Conservation (phyloP, 2,329 filamentous ascomycete species). For the Phoma sp. region DNA sequence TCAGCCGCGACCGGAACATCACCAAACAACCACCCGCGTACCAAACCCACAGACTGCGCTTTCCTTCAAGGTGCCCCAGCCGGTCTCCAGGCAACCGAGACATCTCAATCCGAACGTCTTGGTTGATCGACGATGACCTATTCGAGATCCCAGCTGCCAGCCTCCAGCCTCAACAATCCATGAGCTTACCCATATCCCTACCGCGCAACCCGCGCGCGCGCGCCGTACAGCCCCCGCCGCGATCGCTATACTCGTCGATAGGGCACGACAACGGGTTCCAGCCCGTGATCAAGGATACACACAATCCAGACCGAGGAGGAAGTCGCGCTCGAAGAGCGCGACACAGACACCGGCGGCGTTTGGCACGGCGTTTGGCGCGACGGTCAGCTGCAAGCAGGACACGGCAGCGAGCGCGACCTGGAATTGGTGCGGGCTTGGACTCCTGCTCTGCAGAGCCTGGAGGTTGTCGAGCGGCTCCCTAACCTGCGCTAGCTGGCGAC, state of each 20-base stretch:
- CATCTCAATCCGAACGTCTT: slow-evolving; percentile 19
- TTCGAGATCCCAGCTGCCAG: slow-evolving; percentile 45
- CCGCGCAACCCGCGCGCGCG: slow-evolving; percentile 56
- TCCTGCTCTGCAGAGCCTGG: no score
- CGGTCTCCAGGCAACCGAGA: neutral
- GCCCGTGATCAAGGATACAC: slow-evolving; percentile 43
- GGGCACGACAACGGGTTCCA: slow-evolving; percentile 51
- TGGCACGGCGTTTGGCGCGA: no score
- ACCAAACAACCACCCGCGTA: slow-evolving; percentile 44
- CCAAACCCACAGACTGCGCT: slow-evolving; percentile 28
- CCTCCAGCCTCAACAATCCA: slow-evolving; percentile 41
- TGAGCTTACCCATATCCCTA: slow-evolving; percentile 54
- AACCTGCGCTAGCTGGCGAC: no score
- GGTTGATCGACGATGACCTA: slow-evolving; percentile 38
- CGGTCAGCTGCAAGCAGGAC: no score
- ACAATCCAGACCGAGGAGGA: no score
- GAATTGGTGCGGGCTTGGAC: no score
- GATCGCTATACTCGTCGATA: slow-evolving; percentile 62
- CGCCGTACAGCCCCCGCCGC: slow-evolving; percentile 57
- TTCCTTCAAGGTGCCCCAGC: slow-evolving; percentile 10
- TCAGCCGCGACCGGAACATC: slow-evolving; percentile 59
- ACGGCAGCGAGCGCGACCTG: no score
- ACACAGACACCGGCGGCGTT: no score
- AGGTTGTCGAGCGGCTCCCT: no score
- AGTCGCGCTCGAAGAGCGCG: no score